Evolutionary conservation across 2,329 filamentous ascomycete genomes (phyloP).

Genomic region (Ascocoryne sarcoides): DNA sequence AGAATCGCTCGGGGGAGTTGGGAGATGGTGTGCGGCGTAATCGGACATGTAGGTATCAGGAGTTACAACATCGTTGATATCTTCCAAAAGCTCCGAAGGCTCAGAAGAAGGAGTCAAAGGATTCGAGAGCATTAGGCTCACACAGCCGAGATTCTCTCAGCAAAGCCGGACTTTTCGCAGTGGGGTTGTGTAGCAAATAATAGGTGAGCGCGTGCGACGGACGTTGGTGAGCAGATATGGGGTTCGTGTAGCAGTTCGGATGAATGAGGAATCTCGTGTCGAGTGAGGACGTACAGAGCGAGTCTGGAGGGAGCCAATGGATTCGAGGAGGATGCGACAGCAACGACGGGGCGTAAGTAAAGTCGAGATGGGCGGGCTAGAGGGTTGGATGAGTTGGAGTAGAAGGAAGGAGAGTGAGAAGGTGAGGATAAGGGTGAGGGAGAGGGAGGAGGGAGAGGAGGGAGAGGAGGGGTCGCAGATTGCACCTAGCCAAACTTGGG

Average conservation of each 20-base stretch:
- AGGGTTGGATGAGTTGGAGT: no score
- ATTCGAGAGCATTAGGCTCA: slow-evolving; percentile 20
- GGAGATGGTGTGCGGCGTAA: slow-evolving; percentile 1
- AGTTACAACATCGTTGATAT: slow-evolving; percentile 10
- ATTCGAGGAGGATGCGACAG: background rate
- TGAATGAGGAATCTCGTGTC: slow-evolving; percentile 13
- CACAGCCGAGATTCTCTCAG: slow-evolving; percentile 11
- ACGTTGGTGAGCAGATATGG: slow-evolving; percentile 9
- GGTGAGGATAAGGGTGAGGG: slow-evolving; percentile 1
- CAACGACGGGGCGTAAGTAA: slow-evolving; percentile 1
- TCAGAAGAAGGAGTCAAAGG: slow-evolving; percentile 20
- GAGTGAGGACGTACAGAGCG: slow-evolving; percentile 11
- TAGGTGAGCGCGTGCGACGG: no score
- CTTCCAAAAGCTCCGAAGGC: slow-evolving; percentile 1
- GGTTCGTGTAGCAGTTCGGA: slow-evolving; percentile 10
- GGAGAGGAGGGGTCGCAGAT: no score
- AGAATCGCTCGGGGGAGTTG: slow-evolving; percentile 12
- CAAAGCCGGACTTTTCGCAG: slow-evolving; percentile 14
- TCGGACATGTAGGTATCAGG: background rate
- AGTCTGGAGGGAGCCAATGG: slow-evolving; percentile 1
- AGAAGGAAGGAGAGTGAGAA: no score
- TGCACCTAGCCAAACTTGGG: no score
- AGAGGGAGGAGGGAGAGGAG: background rate
- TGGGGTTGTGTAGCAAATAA: slow-evolving; percentile 6
- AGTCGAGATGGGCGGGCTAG: no score